Conservation (phyloP, 129 eudicot genomes). For the Ambrosia trifida region DNA sequence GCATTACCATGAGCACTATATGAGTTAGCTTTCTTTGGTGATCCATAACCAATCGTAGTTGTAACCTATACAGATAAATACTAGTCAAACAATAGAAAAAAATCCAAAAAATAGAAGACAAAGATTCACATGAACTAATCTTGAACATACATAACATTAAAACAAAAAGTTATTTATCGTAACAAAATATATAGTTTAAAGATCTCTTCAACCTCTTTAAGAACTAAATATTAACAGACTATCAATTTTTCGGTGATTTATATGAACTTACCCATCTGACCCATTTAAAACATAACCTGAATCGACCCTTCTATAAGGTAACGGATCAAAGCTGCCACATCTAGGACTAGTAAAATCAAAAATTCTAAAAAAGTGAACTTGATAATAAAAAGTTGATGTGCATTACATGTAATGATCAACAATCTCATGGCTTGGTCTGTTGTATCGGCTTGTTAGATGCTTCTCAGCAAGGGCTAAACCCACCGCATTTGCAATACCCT, state of each 20-base stretch:
- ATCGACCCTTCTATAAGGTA: neutral
- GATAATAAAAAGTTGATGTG: neutral
- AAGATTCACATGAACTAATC: neutral
- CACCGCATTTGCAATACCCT: slow-evolving; percentile 65
- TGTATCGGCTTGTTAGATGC: slow-evolving; percentile 55
- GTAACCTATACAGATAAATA: slow-evolving; percentile 29
- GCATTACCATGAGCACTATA: too few relatives aligned
- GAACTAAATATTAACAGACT: too few relatives aligned
- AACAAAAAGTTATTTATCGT: too few relatives aligned
- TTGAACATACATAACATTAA: too few relatives aligned
- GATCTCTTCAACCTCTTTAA: too few relatives aligned
- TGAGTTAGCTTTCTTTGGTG: too few relatives aligned
- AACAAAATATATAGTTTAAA: too few relatives aligned
- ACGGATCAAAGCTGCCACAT: too few relatives aligned
- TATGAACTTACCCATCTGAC: too few relatives aligned
- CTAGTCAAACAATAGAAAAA: neutral
- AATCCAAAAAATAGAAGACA: neutral
- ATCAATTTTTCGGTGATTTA: neutral
- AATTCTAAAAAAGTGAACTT: neutral
- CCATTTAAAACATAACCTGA: neutral
- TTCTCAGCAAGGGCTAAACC: slow-evolving; percentile 68
- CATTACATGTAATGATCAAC: slow-evolving; percentile 64
- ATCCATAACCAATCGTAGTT: too few relatives aligned
- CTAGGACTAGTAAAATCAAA: neutral
- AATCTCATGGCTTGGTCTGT: slow-evolving; percentile 56